These are phyloP conservation scores for Candida wancherniae DNA, from an alignment of 805 yeast species.

Conservation along the genomic window DNA sequence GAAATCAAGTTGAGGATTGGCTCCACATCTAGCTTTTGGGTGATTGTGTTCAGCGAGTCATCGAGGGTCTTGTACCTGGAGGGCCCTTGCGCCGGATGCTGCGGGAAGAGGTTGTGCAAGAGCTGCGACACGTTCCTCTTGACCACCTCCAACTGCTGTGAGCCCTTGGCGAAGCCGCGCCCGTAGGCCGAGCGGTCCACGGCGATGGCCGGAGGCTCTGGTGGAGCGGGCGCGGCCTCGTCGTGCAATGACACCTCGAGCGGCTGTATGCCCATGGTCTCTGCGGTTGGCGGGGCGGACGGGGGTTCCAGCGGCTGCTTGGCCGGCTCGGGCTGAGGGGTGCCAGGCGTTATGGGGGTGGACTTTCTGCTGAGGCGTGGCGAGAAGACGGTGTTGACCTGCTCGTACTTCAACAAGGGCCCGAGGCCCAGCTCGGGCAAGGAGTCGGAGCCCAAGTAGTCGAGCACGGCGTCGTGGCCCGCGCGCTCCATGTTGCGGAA, in stretches of 20 bases:
- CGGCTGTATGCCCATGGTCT: constrained; percentile 9
- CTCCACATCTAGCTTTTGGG: constrained; percentile 28
- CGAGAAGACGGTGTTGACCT: constrained; percentile 8
- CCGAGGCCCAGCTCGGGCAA: constrained; percentile 1
- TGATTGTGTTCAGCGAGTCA: constrained; percentile 31
- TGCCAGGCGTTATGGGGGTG: not conserved
- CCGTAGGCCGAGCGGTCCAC: constrained; percentile 29
- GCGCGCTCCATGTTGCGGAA: constrained; percentile 34
- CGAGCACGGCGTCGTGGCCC: constrained; percentile 32
- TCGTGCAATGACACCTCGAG: constrained; percentile 14
- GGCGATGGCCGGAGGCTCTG: no score
- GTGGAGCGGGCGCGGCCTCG: no score
- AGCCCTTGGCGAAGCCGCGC: constrained; percentile 32
- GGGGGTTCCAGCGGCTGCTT: constrained; percentile 3
- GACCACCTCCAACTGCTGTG: constrained; percentile 23
- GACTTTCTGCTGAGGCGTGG: not conserved
- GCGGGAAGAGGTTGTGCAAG: constrained; percentile 4
- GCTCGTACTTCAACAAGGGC: constrained; percentile 9
- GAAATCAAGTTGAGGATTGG: constrained; percentile 30
- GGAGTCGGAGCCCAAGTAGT: constrained; percentile 17
- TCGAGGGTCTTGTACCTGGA: constrained; percentile 18
- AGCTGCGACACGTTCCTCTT: constrained; percentile 12
- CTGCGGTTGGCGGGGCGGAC: not conserved
- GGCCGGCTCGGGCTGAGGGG: constrained; percentile 2
- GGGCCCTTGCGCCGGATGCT: not conserved